phyloP scores from a whole-genome alignment of 225 moss, liverwort and hornwort genomes.

The Marchantia paleacea region DNA sequence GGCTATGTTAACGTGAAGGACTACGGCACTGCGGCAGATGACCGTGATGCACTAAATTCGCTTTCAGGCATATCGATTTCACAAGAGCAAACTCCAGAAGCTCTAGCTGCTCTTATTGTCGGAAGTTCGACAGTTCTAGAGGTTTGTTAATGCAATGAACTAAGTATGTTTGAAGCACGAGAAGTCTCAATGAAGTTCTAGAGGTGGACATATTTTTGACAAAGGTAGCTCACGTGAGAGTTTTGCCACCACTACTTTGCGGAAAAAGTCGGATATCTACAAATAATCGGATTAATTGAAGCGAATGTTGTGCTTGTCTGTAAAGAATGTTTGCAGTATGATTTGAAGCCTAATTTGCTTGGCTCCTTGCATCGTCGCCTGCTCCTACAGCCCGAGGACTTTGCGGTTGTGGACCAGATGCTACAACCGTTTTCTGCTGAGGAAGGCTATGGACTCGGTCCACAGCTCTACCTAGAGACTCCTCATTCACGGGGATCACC shows the following conservation, averaged over 20 bases:
- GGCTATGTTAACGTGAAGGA: conserved; percentile 54
- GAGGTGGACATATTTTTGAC: not conserved
- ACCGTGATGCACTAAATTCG: conserved; percentile 65
- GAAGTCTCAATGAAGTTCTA: not conserved
- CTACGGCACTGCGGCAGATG: conserved; percentile 74
- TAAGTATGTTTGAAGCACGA: no score
- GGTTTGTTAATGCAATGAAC: conserved; percentile 36
- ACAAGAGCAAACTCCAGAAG: conserved; percentile 75
- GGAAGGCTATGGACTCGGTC: conserved; percentile 49
- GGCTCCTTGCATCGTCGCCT: not conserved
- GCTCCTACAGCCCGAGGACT: conserved; percentile 57
- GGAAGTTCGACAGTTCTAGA: conserved; percentile 71
- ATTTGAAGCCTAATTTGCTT: not conserved
- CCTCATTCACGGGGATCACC: conserved; percentile 47
- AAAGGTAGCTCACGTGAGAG: not conserved
- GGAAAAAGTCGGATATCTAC: no score
- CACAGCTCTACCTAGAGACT: conserved; percentile 60
- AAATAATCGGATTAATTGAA: not conserved
- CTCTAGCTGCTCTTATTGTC: conserved; percentile 73
- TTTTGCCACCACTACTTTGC: no score
- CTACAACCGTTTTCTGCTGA: conserved; percentile 60
- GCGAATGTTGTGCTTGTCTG: not conserved
- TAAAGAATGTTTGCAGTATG: not conserved
- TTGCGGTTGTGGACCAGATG: conserved; percentile 65
- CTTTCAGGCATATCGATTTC: conserved; percentile 62